Evolutionary conservation across 2,329 filamentous ascomycete genomes (phyloP).

Genomic region (Pseudophaeomoniella oleicola): DNA sequence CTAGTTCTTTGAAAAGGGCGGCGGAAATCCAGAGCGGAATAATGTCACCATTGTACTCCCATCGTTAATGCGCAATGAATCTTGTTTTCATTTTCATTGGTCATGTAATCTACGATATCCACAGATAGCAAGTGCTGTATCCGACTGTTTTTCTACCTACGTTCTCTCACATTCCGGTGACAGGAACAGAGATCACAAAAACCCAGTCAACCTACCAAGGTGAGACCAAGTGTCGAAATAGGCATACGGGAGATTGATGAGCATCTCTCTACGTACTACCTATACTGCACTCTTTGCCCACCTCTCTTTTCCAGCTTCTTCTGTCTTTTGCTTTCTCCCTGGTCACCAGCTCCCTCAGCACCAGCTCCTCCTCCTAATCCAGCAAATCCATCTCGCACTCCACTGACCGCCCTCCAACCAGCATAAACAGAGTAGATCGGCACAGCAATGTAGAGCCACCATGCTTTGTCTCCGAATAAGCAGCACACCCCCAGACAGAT

Average conservation of each 20-base stretch:
- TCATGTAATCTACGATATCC: background rate
- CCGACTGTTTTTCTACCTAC: background rate
- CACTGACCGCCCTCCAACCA: conserved; percentile 30
- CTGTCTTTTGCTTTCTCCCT: conserved; percentile 33
- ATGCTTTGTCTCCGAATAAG: conserved; percentile 67
- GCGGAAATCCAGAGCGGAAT: conserved; percentile 5
- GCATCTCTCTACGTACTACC: no score
- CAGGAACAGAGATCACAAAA: no score
- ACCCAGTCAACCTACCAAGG: no score
- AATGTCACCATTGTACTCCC: background rate
- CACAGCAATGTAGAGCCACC: conserved; percentile 45
- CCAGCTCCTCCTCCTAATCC: conserved; percentile 23
- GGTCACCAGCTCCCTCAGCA: conserved; percentile 7
- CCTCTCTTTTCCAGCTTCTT: conserved; percentile 38
- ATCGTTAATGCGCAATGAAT: background rate
- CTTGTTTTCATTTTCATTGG: background rate
- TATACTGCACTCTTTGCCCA: conserved; percentile 27
- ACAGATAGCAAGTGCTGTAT: background rate
- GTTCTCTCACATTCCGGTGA: no score
- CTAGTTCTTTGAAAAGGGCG: no score
- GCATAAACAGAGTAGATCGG: conserved; percentile 33
- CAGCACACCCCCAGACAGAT: conserved; percentile 56
- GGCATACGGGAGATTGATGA: no score
- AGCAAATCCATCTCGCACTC: conserved; percentile 27
- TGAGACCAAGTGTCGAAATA: no score